These are phyloP conservation scores for Claviceps spartinae DNA, from an alignment of 2,329 filamentous ascomycete genomes.

Conservation along the genomic window DNA sequence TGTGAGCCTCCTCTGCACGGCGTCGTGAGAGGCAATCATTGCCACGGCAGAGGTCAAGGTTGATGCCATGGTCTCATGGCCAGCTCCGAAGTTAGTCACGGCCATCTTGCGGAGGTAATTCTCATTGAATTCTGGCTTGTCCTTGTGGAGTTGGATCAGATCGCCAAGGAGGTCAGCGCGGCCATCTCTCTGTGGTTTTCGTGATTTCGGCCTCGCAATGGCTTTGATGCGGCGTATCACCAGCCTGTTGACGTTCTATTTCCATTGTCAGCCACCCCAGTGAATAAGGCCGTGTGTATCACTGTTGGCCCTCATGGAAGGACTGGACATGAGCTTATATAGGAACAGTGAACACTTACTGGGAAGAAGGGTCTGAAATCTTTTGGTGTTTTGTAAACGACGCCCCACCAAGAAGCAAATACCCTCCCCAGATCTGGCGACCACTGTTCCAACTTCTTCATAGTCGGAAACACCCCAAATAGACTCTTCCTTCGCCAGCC, in stretches of 20 bases:
- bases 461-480: conserved; percentile 33
- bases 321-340: background rate
- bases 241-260: conserved; percentile 21
- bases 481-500: conserved; percentile 40
- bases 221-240: conserved; percentile 22
- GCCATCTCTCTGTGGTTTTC: conserved; percentile 18
- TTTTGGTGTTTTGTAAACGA: conserved; percentile 30
- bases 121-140: conserved; percentile 32
- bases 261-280: background rate
- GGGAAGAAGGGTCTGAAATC: conserved; percentile 36
- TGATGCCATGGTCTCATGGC: conserved; percentile 40
- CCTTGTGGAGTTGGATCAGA: conserved; percentile 30
- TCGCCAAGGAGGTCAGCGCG: conserved; percentile 31
- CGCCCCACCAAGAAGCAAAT: conserved; percentile 30
- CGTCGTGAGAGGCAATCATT: conserved; percentile 28
- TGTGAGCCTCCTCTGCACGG: conserved; percentile 19
- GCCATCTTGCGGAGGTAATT: conserved; percentile 37
- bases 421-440: conserved; percentile 22
- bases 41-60: conserved; percentile 35
- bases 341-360: conserved; percentile 21
- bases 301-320: no score
- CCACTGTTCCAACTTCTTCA: conserved; percentile 26
- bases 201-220: conserved; percentile 14
- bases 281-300: no score
- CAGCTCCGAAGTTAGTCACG: conserved; percentile 41